phyloP scores from a whole-genome alignment of 225 moss, liverwort and hornwort genomes.

The Physcomitrellopsis africana region DNA sequence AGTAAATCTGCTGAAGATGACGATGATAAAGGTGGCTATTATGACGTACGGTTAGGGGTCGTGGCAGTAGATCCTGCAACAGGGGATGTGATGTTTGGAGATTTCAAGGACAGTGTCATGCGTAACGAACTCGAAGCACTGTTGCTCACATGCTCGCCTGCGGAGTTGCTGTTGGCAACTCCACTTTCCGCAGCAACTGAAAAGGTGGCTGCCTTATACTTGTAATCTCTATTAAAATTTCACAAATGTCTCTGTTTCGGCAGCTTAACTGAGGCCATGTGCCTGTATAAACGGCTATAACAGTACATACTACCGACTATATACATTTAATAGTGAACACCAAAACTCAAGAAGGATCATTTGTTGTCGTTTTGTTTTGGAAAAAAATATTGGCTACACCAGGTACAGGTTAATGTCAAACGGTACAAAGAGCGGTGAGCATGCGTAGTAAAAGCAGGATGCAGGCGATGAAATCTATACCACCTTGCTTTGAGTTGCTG shows the following conservation, averaged over 20 bases:
- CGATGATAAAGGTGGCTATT: slow-evolving; percentile 57
- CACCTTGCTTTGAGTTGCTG: not conserved
- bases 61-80: slow-evolving; percentile 94
- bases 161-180: slow-evolving; percentile 82
- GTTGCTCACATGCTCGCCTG: slow-evolving; percentile 83
- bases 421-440: not conserved
- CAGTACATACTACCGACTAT: not conserved
- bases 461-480: slow-evolving; percentile 15
- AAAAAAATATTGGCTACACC: slow-evolving; percentile 4
- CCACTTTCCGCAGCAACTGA: slow-evolving; percentile 85
- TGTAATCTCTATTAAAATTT: not conserved
- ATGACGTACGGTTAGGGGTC: slow-evolving; percentile 76
- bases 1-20: slow-evolving; percentile 35
- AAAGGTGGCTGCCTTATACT: slow-evolving; percentile 59
- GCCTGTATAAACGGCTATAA: slow-evolving; percentile 1
- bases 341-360: not conserved
- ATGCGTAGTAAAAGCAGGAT: slow-evolving; percentile 14
- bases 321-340: slow-evolving; percentile 10
- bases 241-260: not conserved
- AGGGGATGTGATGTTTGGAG: slow-evolving; percentile 92
- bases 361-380: slow-evolving; percentile 3
- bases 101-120: slow-evolving; percentile 83
- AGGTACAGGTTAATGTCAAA: slow-evolving; percentile 13
- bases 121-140: slow-evolving; percentile 80
- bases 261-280: not conserved